These are phyloP conservation scores for Lipomyces yamanashiensis DNA, from an alignment of 805 yeast species.

Conservation along the genomic window DNA sequence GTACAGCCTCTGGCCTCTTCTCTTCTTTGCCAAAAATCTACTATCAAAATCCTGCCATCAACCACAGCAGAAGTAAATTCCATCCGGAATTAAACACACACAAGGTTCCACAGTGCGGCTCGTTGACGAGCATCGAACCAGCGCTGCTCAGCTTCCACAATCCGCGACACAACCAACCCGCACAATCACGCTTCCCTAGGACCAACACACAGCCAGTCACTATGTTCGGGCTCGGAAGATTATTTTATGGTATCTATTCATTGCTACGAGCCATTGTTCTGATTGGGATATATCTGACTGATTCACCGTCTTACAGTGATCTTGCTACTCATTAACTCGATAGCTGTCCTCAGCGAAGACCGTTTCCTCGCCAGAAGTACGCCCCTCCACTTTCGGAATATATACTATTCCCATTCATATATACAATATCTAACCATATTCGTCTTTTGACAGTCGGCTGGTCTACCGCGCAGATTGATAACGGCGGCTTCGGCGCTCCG, in stretches of 20 bases:
- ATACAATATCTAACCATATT: neutral
- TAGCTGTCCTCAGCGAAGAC: constrained; percentile 80
- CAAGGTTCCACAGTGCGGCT: neutral
- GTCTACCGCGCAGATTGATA: constrained; percentile 48
- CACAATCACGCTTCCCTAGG: neutral
- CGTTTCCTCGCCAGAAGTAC: constrained; percentile 70
- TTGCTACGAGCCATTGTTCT: neutral
- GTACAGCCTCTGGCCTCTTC: no score
- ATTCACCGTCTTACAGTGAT: constrained; percentile 36
- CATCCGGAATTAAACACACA: no score
- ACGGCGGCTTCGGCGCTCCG: constrained; percentile 50
- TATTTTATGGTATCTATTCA: constrained; percentile 43
- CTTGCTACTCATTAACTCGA: constrained; percentile 65
- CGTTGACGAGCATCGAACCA: neutral
- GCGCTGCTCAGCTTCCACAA: neutral
- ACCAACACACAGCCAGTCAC: neutral
- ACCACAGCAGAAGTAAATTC: no score
- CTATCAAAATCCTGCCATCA: no score
- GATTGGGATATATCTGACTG: neutral
- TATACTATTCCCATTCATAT: neutral
- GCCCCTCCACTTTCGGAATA: constrained; percentile 36
- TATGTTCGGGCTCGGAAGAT: constrained; percentile 48
- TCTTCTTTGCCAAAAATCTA: no score
- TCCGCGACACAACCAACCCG: neutral
- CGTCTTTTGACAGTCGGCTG: constrained; percentile 50